Evolutionary conservation across 768 basidiomycete species (phyloP).

Genomic region (Nevesoporus exiguus): DNA sequence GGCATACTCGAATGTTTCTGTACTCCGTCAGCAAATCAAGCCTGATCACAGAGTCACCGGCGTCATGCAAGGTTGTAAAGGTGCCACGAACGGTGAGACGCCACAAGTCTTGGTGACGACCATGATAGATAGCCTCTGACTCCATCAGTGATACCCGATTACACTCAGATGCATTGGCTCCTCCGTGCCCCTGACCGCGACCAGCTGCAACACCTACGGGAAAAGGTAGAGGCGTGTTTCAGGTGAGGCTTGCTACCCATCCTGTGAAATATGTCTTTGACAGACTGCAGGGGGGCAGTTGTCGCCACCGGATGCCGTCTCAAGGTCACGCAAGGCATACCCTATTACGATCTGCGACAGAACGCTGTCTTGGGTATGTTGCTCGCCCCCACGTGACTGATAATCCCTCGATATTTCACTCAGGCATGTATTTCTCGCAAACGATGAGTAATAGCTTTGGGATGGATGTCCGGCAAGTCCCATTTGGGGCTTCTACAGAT

Average conservation of each 20-base stretch:
- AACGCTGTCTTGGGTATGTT: slow-evolving; percentile 52
- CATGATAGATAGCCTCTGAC: background rate
- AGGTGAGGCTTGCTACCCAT: slow-evolving; percentile 42
- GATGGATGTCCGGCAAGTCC: slow-evolving; percentile 32
- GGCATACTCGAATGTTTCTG: slow-evolving; percentile 75
- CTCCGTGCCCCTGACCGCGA: slow-evolving; percentile 63
- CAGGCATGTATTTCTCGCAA: slow-evolving; percentile 54
- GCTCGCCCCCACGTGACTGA: background rate
- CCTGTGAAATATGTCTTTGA: slow-evolving; percentile 4
- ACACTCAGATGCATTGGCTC: slow-evolving; percentile 70
- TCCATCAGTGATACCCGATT: slow-evolving; percentile 74
- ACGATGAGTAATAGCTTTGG: slow-evolving; percentile 45
- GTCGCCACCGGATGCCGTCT: slow-evolving; percentile 58
- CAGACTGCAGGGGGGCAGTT: slow-evolving; percentile 54
- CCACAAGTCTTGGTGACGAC: background rate
- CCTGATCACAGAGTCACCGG: slow-evolving; percentile 81
- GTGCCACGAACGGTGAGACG: slow-evolving; percentile 62
- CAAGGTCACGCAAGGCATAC: slow-evolving; percentile 37
- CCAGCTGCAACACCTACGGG: slow-evolving; percentile 51
- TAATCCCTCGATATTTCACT: slow-evolving; percentile 2
- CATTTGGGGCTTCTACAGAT: slow-evolving; percentile 66
- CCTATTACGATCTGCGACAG: slow-evolving; percentile 58
- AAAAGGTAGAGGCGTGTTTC: slow-evolving; percentile 68
- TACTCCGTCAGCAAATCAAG: slow-evolving; percentile 82
- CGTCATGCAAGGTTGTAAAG: slow-evolving; percentile 64